Evolutionary conservation across 2,329 filamentous ascomycete genomes (phyloP).

Genomic region (Diplocarpon mali): DNA sequence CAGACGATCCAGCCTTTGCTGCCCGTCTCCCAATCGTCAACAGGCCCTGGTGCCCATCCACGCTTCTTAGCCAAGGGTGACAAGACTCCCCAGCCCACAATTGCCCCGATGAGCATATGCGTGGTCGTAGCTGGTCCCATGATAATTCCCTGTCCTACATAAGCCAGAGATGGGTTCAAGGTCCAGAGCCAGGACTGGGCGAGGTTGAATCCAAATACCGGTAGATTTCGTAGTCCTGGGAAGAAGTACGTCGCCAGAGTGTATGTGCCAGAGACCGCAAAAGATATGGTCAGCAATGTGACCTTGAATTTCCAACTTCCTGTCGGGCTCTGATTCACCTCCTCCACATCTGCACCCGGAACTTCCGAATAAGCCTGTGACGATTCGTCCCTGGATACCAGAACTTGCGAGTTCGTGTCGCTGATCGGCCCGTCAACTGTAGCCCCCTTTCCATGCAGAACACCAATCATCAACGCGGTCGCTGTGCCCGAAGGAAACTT

Average conservation of each 20-base stretch:
- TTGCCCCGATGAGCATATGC: slow-evolving; percentile 86
- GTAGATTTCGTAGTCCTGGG: slow-evolving; percentile 73
- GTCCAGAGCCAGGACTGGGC: slow-evolving; percentile 87
- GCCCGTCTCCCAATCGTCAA: slow-evolving; percentile 80
- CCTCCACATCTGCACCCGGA: slow-evolving; percentile 18
- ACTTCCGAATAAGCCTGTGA: slow-evolving; percentile 3
- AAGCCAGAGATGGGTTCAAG: slow-evolving; percentile 91
- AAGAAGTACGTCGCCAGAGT: slow-evolving; percentile 86
- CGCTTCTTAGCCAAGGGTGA: slow-evolving; percentile 77
- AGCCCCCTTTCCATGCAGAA: slow-evolving; percentile 60
- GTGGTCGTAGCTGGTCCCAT: slow-evolving; percentile 94
- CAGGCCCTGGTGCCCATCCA: slow-evolving; percentile 82
- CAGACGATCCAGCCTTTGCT: slow-evolving; percentile 99
- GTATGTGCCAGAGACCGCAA: slow-evolving; percentile 49
- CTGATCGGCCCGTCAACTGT: slow-evolving; percentile 11
- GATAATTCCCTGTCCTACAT: slow-evolving; percentile 94
- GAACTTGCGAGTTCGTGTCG: neutral
- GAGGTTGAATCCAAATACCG: slow-evolving; percentile 66
- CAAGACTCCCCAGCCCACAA: slow-evolving; percentile 82
- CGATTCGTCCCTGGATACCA: neutral
- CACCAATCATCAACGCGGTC: slow-evolving; percentile 83
- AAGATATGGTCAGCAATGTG: slow-evolving; percentile 39
- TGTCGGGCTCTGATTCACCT: slow-evolving; percentile 15
- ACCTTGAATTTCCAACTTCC: slow-evolving; percentile 27
- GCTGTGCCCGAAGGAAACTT: slow-evolving; percentile 95